phyloP scores from a whole-genome alignment of 371 early-diverging fungal species.

The Rhizomucor pusillus region DNA sequence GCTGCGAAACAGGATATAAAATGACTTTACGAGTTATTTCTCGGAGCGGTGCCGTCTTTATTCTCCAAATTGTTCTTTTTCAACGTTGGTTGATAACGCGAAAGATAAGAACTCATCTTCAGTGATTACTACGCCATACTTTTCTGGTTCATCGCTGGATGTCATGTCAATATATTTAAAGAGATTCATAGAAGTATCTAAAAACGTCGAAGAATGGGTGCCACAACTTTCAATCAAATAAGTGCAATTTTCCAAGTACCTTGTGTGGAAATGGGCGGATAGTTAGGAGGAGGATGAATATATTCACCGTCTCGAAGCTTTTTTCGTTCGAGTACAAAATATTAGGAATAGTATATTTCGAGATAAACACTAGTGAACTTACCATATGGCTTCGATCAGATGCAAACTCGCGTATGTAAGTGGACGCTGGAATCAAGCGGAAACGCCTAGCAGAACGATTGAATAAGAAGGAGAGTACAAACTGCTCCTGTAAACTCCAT shows the following conservation, averaged over 20 bases:
- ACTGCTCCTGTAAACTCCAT: background rate
- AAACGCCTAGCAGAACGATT: conserved; percentile 17
- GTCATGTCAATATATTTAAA: conserved; percentile 21
- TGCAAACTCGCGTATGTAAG: conserved; percentile 28
- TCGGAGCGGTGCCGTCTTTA: too few species aligned
- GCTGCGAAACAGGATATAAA: too few species aligned
- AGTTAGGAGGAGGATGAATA: conserved; percentile 26
- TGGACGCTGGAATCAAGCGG: conserved; percentile 31
- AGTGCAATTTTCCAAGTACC: background rate
- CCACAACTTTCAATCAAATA: background rate
- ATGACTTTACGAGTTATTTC: too few species aligned
- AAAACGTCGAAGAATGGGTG: background rate
- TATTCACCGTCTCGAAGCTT: conserved; percentile 27
- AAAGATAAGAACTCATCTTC: conserved; percentile 9
- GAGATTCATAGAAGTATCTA: conserved; percentile 17
- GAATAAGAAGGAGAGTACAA: background rate
- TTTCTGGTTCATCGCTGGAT: conserved; percentile 4
- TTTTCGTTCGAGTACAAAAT: background rate
- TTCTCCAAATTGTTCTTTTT: too few species aligned
- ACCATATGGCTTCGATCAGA: conserved; percentile 49
- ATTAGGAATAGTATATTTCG: background rate
- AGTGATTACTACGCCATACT: conserved; percentile 16
- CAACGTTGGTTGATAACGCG: too few species aligned
- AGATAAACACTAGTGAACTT: background rate
- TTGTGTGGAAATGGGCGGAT: conserved; percentile 21